Conservation (phyloP, 495 filamentous ascomycete species). For the Hypoxylon subgilvum region DNA sequence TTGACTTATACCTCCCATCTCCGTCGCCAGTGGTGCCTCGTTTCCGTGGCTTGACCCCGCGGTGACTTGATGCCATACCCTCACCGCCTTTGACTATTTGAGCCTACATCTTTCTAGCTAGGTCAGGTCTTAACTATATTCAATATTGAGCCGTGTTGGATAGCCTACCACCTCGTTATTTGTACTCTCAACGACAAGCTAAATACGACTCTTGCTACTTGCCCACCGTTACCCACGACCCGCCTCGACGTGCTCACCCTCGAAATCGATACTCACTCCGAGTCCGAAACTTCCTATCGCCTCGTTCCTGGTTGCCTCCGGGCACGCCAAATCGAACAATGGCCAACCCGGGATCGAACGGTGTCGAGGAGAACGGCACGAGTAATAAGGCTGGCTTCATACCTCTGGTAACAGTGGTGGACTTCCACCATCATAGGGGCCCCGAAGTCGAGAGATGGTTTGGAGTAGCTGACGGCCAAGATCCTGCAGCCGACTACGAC, state of each 20-base stretch:
- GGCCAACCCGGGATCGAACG: slow-evolving; percentile 22
- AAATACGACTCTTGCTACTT: slow-evolving; percentile 1
- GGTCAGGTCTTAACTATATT: slow-evolving; percentile 5
- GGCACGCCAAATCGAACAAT: slow-evolving; percentile 16
- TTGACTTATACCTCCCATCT: slow-evolving; percentile 6
- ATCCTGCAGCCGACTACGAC: slow-evolving; percentile 85
- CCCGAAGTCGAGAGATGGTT: slow-evolving; percentile 95
- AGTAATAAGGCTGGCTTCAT: slow-evolving; percentile 44
- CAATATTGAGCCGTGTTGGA: slow-evolving; percentile 10
- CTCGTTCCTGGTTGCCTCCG: background rate
- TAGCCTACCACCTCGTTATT: slow-evolving; percentile 6
- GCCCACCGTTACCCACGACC: slow-evolving; percentile 1
- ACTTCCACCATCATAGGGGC: slow-evolving; percentile 96
- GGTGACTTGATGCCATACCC: slow-evolving; percentile 6
- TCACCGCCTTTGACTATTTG: slow-evolving; percentile 24
- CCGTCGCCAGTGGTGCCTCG: slow-evolving; percentile 7
- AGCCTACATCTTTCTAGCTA: slow-evolving; percentile 1
- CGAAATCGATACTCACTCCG: slow-evolving; percentile 1
- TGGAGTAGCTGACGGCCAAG: slow-evolving; percentile 74
- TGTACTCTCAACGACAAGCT: background rate
- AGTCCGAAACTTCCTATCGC: background rate
- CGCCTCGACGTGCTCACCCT: background rate
- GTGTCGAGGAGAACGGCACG: slow-evolving; percentile 9
- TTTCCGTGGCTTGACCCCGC: slow-evolving; percentile 9
- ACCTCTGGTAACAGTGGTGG: slow-evolving; percentile 86